Conservation (phyloP, 805 yeast genomes). For the Metschnikowia matae region DNA sequence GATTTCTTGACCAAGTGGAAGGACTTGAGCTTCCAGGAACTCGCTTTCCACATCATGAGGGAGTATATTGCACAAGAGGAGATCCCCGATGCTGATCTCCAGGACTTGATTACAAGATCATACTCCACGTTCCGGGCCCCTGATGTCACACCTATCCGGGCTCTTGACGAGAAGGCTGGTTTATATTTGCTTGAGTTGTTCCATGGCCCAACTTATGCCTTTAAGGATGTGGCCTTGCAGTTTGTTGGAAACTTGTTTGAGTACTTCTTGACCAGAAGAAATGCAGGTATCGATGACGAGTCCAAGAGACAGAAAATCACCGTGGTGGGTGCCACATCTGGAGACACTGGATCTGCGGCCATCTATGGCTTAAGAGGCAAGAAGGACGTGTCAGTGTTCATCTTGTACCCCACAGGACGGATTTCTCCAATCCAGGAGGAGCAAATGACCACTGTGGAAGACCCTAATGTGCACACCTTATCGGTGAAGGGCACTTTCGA, state of each 20-base stretch:
- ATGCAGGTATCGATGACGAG: constrained; percentile 45
- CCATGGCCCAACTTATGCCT: constrained; percentile 99
- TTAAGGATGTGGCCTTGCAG: constrained; percentile 97
- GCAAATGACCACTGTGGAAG: constrained; percentile 97
- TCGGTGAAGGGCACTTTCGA: constrained; percentile 96
- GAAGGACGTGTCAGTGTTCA: constrained; percentile 96
- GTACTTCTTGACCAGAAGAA: constrained; percentile 77
- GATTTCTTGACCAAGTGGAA: constrained; percentile 65
- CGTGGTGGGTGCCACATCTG: constrained; percentile 98
- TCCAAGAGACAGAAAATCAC: constrained; percentile 76
- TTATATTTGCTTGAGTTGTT: constrained; percentile 84
- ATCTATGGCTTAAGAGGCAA: constrained; percentile 96
- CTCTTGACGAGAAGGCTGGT: constrained; percentile 53
- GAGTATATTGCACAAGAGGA: constrained; percentile 70
- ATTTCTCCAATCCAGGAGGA: constrained; percentile 97
- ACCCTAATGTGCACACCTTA: constrained; percentile 87
- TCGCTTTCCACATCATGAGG: constrained; percentile 84
- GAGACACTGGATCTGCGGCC: constrained; percentile 99
- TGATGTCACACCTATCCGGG: constrained; percentile 82
- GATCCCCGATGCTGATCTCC: constrained; percentile 67
- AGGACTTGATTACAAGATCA: constrained; percentile 58
- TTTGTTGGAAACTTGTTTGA: constrained; percentile 97
- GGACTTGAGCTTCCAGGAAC: constrained; percentile 71
- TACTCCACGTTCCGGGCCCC: constrained; percentile 87
- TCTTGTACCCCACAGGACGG: constrained; percentile 94